Evolutionary conservation across 768 basidiomycete genomes (phyloP).

Genomic region (Hortiboletus campestris): DNA sequence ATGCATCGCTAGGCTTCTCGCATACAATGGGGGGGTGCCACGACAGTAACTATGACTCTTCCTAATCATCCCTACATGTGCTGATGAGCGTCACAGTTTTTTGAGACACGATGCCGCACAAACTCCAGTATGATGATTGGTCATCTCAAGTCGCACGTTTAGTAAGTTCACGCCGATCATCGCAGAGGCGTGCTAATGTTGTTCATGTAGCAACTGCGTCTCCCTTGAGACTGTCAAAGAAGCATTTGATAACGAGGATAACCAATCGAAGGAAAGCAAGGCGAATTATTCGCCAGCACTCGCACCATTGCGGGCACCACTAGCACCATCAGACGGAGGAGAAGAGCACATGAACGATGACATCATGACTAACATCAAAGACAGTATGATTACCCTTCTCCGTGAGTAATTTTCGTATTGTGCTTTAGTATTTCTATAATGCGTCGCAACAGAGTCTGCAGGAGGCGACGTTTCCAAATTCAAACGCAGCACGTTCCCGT

Average conservation of each 20-base stretch:
- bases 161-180: background rate
- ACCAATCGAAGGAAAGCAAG: too few species aligned
- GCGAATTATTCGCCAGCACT: too few species aligned
- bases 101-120: background rate
- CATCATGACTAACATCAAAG: slow-evolving; percentile 1
- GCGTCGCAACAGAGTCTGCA: background rate
- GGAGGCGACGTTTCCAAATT: background rate
- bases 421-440: too few species aligned
- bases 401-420: background rate
- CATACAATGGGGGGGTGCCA: background rate
- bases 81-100: background rate
- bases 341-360: background rate
- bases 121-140: background rate
- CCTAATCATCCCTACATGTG: background rate
- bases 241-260: background rate
- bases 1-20: background rate
- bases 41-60: background rate
- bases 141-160: slow-evolving; percentile 6
- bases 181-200: background rate
- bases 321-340: background rate
- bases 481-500: background rate
- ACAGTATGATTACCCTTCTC: background rate
- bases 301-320: background rate
- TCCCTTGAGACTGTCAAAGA: background rate
- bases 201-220: background rate